Evolutionary conservation across 2,329 filamentous ascomycete species (phyloP), one percentile per base, ranked within the genome.

Genomic region (Lithohypha guttulata): DNA sequence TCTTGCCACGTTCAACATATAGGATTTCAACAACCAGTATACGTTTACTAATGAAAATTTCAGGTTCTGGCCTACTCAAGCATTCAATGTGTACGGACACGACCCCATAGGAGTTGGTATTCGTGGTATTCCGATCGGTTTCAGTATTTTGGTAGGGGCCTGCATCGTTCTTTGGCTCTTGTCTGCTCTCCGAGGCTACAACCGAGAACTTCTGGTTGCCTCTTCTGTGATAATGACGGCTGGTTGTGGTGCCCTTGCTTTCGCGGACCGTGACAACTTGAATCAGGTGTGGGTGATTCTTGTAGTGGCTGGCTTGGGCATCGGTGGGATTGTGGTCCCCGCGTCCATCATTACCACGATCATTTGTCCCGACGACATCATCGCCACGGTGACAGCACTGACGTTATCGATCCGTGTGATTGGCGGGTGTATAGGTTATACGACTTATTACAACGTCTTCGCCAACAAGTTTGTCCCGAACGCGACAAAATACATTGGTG

Each of bases 401-500:
- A 81, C 79, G 0, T 69, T 83, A 17, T 71, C 76, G 10, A 73
- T 83, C 48, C 76, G 79, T 22, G 75, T 80, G 38, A 68, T 82
- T 19, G 79, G 79, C 31, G 78, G 78, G 21, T 69, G 71, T 8
- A 70, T 82, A 42, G 78, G 75, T 23, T 80, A 76, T 53, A 68
- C 69, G 9, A 63, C 72, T 38, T 67, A 68, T 53, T 78, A 75
- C 55, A 68, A 69, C 42, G 55, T 68, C 47, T 65, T 65, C 47
- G 51, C 64, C 43, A 57, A 59, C 44, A 65, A 63, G 47, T 68
- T 68, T 46, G 53, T 58, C 32, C 54, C 60, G 3, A 58, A 64
- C 34, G 66, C 69, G 11, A 58, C 54, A 2, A 41, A 64, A 27
- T 65, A 65, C 35, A 68, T 78, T 15, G 70, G 69, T 15, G 62